Conservation (phyloP, 139 green algal species). For the Closterium sp. region DNA sequence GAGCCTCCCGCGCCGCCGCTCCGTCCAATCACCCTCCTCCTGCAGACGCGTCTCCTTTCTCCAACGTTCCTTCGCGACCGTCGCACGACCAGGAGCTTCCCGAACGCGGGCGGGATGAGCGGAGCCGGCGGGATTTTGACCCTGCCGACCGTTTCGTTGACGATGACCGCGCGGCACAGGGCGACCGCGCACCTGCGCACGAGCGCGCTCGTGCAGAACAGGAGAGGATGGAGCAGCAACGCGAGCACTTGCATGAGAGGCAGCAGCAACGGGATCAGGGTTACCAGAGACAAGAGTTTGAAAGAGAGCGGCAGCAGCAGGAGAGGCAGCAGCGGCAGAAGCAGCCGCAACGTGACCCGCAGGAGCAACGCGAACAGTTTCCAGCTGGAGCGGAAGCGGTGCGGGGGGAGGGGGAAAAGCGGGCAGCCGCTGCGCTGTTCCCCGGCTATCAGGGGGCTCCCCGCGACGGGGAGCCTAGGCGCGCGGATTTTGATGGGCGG, state of each 20-base stretch:
- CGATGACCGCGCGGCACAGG: neutral
- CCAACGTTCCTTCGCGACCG: neutral
- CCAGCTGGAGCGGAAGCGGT: neutral
- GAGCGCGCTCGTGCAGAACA: neutral
- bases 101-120: neutral
- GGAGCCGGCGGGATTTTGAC: neutral
- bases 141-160: neutral
- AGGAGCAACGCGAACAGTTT: neutral
- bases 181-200: too few species aligned
- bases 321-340: neutral
- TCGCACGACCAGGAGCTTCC: neutral
- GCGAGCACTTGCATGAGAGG: neutral
- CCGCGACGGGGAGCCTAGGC: neutral
- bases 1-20: neutral
- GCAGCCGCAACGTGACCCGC: neutral
- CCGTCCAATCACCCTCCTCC: neutral
- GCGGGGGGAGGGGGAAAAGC: neutral
- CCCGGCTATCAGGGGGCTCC: neutral
- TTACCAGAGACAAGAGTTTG: too few species aligned
- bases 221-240: neutral
- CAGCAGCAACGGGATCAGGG: neutral
- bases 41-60: neutral
- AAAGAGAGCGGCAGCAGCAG: neutral
- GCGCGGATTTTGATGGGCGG: neutral
- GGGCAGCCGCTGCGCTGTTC: neutral